Evolutionary conservation across 2,329 filamentous ascomycete species (phyloP).

Genomic region (Cytospora schulzeri): DNA sequence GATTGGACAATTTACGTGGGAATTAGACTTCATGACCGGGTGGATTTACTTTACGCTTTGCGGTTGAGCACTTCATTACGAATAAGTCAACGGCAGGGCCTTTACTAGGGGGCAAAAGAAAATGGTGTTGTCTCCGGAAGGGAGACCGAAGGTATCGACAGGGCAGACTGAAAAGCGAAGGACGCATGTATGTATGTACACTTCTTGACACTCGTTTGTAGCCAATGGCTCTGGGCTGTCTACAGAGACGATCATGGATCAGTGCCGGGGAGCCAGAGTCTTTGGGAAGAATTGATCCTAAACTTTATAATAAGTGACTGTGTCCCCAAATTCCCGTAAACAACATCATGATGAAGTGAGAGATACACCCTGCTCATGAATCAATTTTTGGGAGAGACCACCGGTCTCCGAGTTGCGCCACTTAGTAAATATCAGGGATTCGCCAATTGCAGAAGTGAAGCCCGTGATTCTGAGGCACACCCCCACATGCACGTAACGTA

Average conservation of each 20-base stretch:
- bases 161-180: slow-evolving; percentile 18
- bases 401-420: not conserved
- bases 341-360: not conserved
- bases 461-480: not conserved
- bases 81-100: slow-evolving; percentile 9
- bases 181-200: slow-evolving; percentile 28
- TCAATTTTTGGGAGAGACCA: not conserved
- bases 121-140: slow-evolving; percentile 2
- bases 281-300: slow-evolving; percentile 14
- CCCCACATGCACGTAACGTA: not conserved
- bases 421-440: not conserved
- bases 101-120: not conserved
- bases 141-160: not conserved
- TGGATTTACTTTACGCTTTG: slow-evolving; percentile 13
- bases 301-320: slow-evolving; percentile 9
- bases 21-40: slow-evolving; percentile 15
- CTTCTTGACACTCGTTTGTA: slow-evolving; percentile 31
- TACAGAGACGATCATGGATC: not conserved
- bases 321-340: not conserved
- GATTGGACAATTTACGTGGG: slow-evolving; percentile 3
- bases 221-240: slow-evolving; percentile 10
- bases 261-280: slow-evolving; percentile 5
- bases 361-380: no score
- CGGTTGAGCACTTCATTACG: slow-evolving; percentile 8
- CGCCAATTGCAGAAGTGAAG: not conserved